A percentile compares a stretch with the other conserved stretches of the same genome.
Evolutionary conservation across 176 grass and related monocot species (phyloP).

Genomic region (Carex parvula): DNA sequence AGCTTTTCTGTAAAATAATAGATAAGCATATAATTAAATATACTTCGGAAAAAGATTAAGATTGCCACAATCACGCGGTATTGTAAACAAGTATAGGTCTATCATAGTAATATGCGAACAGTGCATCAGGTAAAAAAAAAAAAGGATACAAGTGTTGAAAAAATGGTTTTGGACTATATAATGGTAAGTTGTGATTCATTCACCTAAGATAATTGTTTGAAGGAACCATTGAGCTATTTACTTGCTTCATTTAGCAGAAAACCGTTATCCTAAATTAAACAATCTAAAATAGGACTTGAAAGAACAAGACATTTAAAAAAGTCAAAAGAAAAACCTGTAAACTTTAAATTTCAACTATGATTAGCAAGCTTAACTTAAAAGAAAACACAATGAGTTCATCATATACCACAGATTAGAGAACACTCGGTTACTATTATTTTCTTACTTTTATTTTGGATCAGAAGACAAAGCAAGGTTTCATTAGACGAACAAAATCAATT

Average conservation of each 20-base stretch:
- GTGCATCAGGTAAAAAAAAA: background rate
- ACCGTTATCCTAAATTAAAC: background rate
- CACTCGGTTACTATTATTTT: background rate
- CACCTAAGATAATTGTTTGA: background rate
- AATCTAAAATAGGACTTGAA: background rate
- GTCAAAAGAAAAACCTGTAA: background rate
- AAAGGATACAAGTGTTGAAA: background rate
- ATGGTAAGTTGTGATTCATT: background rate
- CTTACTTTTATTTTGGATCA: background rate
- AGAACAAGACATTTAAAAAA: background rate
- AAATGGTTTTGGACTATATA: background rate
- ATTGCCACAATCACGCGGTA: background rate
- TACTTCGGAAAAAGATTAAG: slow-evolving; percentile 42
- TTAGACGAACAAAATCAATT: background rate
- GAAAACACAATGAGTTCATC: background rate
- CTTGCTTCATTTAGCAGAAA: background rate
- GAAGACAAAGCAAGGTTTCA: background rate
- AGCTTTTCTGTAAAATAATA: slow-evolving; percentile 66
- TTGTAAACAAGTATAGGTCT: background rate
- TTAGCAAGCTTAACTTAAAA: background rate
- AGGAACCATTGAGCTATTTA: background rate
- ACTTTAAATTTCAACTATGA: background rate
- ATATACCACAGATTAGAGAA: background rate
- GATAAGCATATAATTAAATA: slow-evolving; percentile 29
- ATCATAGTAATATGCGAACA: background rate